Evolutionary conservation across 2,329 filamentous ascomycete genomes (phyloP), one percentile per base, ranked within the genome.

Genomic region (Botryosphaeria agaves): DNA sequence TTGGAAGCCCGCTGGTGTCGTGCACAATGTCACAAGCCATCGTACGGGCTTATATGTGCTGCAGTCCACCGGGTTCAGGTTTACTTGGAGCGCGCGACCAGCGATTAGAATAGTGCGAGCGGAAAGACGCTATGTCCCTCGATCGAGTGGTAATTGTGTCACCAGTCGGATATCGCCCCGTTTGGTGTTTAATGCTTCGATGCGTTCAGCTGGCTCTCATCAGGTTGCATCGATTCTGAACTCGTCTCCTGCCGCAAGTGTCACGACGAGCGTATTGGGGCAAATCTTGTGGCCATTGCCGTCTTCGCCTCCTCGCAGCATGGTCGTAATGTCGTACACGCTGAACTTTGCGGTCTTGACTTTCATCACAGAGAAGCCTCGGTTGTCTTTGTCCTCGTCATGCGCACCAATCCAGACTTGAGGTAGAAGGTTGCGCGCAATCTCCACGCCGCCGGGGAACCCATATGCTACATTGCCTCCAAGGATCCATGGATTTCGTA

Each of bases 371-470:
- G 60, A 62, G 29, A 69, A 42, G 0, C 70, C 71, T 3, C 52
- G 54, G 16, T 63, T 60, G 20, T 66, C 56, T 42, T 74, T 76
- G 17, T 67, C 62, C 4, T 64, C 68, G 40, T 76, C 71, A 37
- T 74, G 71, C 0, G 70, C 64, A 32, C 63, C 62, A 14, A 78
- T 59, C 73, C 74, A 78, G 1, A 59, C 55, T 33, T 56, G 57
- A 3, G 69, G 68, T 8, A 60, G 59, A 1, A 73, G 48, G 14
- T 56, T 58, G 21, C 56, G 49, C 2, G 69, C 70, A 16, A 72
- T 66, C 33, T 69, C 61, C 16, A 64, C 46, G 0, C 73, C 74
- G 7, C 63, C 60, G 0, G 69, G 66, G 7, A 62, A 61, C 1
- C 71, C 72, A 2, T 59, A 55, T 15, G 64, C 65, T 30, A 72